Evolutionary conservation across 331 rosid species (phyloP).

Genomic region (Quercus tomentella): DNA sequence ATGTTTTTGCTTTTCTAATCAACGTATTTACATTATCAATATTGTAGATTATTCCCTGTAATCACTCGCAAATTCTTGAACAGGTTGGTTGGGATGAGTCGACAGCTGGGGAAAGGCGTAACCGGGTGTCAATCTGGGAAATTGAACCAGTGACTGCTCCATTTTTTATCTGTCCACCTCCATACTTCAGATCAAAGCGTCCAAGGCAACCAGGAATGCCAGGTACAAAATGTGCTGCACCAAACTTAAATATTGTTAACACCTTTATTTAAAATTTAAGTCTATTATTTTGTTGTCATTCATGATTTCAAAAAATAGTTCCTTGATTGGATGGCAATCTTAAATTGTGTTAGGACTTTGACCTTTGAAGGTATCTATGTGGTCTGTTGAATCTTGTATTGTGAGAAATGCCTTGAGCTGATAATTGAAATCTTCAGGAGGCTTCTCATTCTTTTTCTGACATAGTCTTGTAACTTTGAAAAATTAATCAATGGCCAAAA

Average conservation of each 20-base stretch:
- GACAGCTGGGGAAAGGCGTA: constrained; percentile 86
- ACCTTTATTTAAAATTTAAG: neutral
- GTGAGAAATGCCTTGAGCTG: neutral
- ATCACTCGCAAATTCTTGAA: neutral
- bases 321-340: neutral
- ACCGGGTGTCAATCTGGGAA: constrained; percentile 97
- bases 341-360: neutral
- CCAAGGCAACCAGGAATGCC: constrained; percentile 94
- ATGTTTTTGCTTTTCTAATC: neutral
- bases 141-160: constrained; percentile 98
- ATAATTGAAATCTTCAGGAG: neutral
- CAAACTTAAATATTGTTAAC: neutral
- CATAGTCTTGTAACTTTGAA: neutral
- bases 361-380: neutral
- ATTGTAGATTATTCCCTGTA: neutral
- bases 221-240: constrained; percentile 35
- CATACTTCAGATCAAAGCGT: constrained; percentile 79
- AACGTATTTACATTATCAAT: neutral
- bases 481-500: neutral
- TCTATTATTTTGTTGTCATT: neutral
- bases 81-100: constrained; percentile 99
- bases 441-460: neutral
- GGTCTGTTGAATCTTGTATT: neutral
- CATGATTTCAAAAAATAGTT: neutral
- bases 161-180: constrained; percentile 92